A percentile compares a stretch with the other conserved stretches of the same genome.
phyloP scores from a whole-genome alignment of 140 eudicot genomes.

The Artemisia princeps region DNA sequence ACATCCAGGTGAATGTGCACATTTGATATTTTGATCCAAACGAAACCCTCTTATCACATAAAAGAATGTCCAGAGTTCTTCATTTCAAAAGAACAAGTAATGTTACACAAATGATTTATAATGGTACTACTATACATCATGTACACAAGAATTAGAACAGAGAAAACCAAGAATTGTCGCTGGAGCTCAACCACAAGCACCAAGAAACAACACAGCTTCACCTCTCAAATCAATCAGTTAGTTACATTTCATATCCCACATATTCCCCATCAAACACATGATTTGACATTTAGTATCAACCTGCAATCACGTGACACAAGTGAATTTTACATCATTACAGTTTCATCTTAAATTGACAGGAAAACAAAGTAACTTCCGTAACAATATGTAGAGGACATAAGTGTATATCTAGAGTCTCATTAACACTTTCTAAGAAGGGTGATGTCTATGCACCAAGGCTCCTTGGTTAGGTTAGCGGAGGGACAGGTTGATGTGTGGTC shows the following conservation, averaged over 20 bases:
- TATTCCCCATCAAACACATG: neutral
- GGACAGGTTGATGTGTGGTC: neutral
- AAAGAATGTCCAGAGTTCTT: slow-evolving; percentile 35
- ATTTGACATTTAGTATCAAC: slow-evolving; percentile 23
- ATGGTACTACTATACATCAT: slow-evolving; percentile 42
- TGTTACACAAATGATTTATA: slow-evolving; percentile 31
- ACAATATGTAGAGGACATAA: neutral
- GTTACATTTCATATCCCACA: slow-evolving; percentile 19
- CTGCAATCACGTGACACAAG: slow-evolving; percentile 32
- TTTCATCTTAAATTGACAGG: neutral
- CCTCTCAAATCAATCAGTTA: slow-evolving; percentile 37
- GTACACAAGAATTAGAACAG: slow-evolving; percentile 47
- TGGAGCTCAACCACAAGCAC: slow-evolving; percentile 23
- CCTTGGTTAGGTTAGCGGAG: neutral
- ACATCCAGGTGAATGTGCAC: neutral
- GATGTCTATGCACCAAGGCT: neutral
- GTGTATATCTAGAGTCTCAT: neutral
- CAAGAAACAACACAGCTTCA: slow-evolving; percentile 28
- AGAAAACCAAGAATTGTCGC: slow-evolving; percentile 27
- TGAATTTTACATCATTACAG: neutral
- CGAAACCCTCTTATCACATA: neutral
- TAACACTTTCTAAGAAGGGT: neutral
- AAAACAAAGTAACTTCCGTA: neutral
- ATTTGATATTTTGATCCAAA: neutral
- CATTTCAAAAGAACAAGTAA: slow-evolving; percentile 35